A percentile compares a stretch with the other conserved stretches of the same genome.
phyloP scores from a whole-genome alignment of 805 yeast species.

The Torulaspora microellipsoides region DNA sequence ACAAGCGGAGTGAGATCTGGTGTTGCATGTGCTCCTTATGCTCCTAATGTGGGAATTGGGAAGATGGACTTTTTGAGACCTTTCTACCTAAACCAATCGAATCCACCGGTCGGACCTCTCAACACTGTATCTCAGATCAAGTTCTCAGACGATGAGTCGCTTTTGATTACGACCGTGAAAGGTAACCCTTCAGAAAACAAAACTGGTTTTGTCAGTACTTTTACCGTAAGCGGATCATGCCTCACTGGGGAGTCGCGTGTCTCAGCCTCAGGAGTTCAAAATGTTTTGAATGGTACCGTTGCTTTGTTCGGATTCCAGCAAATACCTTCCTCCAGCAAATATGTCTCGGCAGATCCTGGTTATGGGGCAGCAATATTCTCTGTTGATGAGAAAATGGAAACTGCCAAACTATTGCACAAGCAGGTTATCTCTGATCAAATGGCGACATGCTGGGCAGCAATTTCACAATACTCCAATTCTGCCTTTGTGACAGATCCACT shows the following conservation, averaged over 20 bases:
- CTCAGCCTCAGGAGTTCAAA: slow-evolving; percentile 3
- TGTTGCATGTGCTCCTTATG: slow-evolving; percentile 8
- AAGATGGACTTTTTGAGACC: slow-evolving; percentile 9
- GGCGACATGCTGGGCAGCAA: slow-evolving; percentile 10
- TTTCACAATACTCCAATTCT: slow-evolving; percentile 4
- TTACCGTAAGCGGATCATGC: slow-evolving; percentile 1
- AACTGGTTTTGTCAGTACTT: slow-evolving; percentile 4
- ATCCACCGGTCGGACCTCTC: slow-evolving; percentile 7
- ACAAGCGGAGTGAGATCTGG: slow-evolving; percentile 9
- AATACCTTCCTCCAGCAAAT: slow-evolving; percentile 6
- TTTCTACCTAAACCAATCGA: slow-evolving; percentile 5
- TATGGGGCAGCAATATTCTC: slow-evolving; percentile 8
- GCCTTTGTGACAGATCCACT: slow-evolving; percentile 11
- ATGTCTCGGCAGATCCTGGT: slow-evolving; percentile 6
- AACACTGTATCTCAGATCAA: slow-evolving; percentile 7
- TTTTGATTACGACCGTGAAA: slow-evolving; percentile 8
- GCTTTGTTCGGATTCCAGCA: slow-evolving; percentile 10
- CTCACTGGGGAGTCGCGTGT: slow-evolving; percentile 4
- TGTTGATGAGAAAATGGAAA: slow-evolving; percentile 5
- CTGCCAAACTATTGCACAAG: slow-evolving; percentile 2
- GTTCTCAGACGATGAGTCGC: slow-evolving; percentile 7
- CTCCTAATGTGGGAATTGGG: slow-evolving; percentile 9
- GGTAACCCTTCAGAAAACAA: slow-evolving; percentile 5
- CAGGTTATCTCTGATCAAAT: slow-evolving; percentile 6
- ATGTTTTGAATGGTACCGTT: slow-evolving; percentile 4